phyloP scores from a whole-genome alignment of 78 protist species.

The Mastigamoeba balamuthi region DNA sequence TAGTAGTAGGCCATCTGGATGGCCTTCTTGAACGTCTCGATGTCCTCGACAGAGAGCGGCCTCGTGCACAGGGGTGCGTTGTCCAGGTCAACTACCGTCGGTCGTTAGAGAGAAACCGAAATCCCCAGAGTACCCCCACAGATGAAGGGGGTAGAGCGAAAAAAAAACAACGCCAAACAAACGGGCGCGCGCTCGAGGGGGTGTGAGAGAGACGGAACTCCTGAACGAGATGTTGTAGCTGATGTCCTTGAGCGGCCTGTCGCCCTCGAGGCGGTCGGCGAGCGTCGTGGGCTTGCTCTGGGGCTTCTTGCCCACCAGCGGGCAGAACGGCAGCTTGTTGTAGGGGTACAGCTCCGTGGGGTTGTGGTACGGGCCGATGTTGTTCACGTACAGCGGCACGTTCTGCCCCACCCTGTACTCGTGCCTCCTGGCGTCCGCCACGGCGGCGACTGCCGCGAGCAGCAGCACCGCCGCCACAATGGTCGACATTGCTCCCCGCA shows the following conservation, averaged over 20 bases:
- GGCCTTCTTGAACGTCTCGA: slow-evolving; percentile 52
- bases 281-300: slow-evolving; percentile 40
- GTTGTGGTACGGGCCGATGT: slow-evolving; percentile 88
- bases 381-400: slow-evolving; percentile 64
- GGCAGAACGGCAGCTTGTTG: slow-evolving; percentile 80
- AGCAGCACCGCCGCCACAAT: too few relatives aligned
- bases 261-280: slow-evolving; percentile 81
- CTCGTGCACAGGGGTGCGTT: slow-evolving; percentile 54
- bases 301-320: slow-evolving; percentile 5
- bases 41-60: slow-evolving; percentile 31
- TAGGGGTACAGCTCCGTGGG: slow-evolving; percentile 87
- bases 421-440: too few relatives aligned
- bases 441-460: too few relatives aligned
- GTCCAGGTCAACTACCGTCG: slow-evolving; percentile 1
- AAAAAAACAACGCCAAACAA: background rate
- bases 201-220: background rate
- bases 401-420: slow-evolving; percentile 5
- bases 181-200: background rate
- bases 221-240: background rate
- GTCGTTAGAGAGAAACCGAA: too few relatives aligned
- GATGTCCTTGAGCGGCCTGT: slow-evolving; percentile 23
- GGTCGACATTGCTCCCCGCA: too few relatives aligned
- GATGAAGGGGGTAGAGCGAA: background rate
- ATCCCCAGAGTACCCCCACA: too few relatives aligned
- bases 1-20: slow-evolving; percentile 76